Percentiles rank a stretch among this genome's conserved stretches.
These are phyloP conservation scores for Aeminium ludgeri DNA, from an alignment of 495 filamentous ascomycete species.

Conservation along the genomic window DNA sequence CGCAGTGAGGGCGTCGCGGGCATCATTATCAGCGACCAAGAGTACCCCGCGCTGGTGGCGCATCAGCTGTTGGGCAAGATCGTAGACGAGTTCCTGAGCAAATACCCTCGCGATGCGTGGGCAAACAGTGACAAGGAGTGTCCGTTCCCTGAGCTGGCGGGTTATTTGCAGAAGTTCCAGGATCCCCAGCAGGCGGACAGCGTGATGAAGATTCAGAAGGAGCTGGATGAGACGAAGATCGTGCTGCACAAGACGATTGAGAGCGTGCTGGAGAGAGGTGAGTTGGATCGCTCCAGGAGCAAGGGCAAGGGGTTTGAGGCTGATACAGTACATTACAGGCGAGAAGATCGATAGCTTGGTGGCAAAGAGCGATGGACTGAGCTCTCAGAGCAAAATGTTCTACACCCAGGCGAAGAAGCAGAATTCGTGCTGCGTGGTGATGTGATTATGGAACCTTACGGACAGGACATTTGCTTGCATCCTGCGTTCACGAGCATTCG, in stretches of 20 bases:
- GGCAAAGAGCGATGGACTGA: conserved; percentile 72
- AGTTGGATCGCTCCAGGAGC: background rate
- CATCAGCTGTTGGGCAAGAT: conserved; percentile 86
- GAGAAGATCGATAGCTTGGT: conserved; percentile 88
- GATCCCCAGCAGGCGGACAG: conserved; percentile 21
- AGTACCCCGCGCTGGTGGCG: conserved; percentile 82
- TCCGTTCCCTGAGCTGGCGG: conserved; percentile 53
- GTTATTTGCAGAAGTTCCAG: conserved; percentile 35
- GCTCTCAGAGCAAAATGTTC: conserved; percentile 88
- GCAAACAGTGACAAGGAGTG: conserved; percentile 37
- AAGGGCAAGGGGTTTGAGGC: background rate
- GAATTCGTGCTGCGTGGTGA: conserved; percentile 79
- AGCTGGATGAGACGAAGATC: conserved; percentile 96
- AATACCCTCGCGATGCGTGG: conserved; percentile 54
- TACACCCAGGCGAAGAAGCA: conserved; percentile 91
- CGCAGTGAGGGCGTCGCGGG: conserved; percentile 75
- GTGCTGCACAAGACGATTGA: conserved; percentile 94
- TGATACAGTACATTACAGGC: background rate
- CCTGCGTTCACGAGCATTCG: too few species aligned
- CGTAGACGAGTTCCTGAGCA: conserved; percentile 78
- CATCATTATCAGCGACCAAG: conserved; percentile 75
- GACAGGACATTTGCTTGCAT: too few species aligned
- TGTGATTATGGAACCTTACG: conserved; percentile 31
- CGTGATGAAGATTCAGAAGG: conserved; percentile 80
- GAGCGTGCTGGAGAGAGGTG: conserved; percentile 62